These are phyloP conservation scores for Trichoderma orchidacearum DNA, from an alignment of 495 filamentous ascomycete species.

Conservation along the genomic window DNA sequence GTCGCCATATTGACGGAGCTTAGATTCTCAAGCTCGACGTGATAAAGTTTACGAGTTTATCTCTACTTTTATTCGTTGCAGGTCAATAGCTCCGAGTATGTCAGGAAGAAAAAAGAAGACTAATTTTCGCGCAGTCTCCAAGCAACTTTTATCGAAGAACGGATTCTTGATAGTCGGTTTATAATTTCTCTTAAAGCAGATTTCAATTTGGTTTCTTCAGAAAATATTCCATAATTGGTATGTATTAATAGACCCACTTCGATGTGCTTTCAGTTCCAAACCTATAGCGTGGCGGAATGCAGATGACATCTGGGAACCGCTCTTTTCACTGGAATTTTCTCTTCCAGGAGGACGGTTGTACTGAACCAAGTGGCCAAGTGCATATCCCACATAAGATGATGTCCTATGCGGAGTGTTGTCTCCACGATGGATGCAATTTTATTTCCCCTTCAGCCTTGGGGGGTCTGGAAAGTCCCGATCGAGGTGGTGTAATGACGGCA, in stretches of 20 bases:
- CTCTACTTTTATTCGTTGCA: neutral
- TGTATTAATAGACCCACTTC: neutral
- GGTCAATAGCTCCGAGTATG: too few relatives aligned
- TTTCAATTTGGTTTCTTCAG: neutral
- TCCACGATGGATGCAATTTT: too few relatives aligned
- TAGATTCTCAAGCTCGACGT: too few relatives aligned
- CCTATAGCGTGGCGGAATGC: neutral
- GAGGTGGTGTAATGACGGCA: too few relatives aligned
- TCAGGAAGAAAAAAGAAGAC: too few relatives aligned
- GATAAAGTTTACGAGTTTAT: too few relatives aligned
- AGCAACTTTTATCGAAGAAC: neutral
- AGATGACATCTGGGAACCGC: too few relatives aligned
- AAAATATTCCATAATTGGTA: neutral
- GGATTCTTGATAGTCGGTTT: neutral
- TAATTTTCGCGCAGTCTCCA: neutral
- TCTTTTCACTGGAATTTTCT: neutral
- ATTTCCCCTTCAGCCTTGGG: too few relatives aligned
- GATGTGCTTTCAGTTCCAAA: neutral
- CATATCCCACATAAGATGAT: too few relatives aligned
- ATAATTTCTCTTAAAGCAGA: neutral
- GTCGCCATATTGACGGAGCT: too few relatives aligned
- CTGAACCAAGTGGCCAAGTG: neutral
- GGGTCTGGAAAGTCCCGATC: too few relatives aligned
- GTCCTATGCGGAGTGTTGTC: too few relatives aligned
- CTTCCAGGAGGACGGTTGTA: neutral